Conservation (phyloP, 1,284 basidiomycete species). For the Trametes hirsuta region DNA sequence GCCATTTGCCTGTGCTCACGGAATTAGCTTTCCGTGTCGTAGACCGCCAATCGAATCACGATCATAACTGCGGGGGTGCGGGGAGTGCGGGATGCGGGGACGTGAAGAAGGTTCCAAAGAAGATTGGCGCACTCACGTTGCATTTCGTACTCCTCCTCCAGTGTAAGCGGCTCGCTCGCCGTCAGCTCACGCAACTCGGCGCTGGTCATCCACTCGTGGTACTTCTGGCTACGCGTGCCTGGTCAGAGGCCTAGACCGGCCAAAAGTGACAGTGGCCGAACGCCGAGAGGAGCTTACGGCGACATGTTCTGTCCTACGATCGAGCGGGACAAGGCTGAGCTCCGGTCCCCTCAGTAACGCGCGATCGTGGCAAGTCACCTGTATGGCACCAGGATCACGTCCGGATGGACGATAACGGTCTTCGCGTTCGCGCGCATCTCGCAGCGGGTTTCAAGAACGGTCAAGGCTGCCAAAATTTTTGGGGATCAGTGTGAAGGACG, state of each 20-base stretch:
- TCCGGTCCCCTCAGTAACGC: neutral
- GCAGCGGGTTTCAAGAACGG: neutral
- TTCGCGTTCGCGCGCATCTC: conserved; percentile 67
- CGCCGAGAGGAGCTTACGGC: conserved; percentile 41
- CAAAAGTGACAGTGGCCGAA: neutral
- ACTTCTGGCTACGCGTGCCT: conserved; percentile 57
- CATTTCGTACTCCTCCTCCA: conserved; percentile 92
- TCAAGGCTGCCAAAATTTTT: neutral
- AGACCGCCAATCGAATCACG: neutral
- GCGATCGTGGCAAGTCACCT: conserved; percentile 39
- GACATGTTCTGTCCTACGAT: conserved; percentile 59
- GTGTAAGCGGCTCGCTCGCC: conserved; percentile 82
- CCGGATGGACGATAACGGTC: conserved; percentile 62
- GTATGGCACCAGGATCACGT: conserved; percentile 78
- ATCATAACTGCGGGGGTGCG: conserved; percentile 3
- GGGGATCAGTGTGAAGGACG: neutral
- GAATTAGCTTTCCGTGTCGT: conserved; percentile 11
- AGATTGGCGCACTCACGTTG: conserved; percentile 61
- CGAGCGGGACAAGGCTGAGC: conserved; percentile 3
- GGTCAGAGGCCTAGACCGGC: neutral
- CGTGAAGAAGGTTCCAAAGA: neutral
- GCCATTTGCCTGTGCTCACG: conserved; percentile 73
- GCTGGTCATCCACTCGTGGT: conserved; percentile 92
- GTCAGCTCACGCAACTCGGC: conserved; percentile 78
- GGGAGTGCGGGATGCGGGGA: neutral